These are phyloP conservation scores for Heimioporus sp. DNA, from an alignment of 768 basidiomycete species.

Conservation along the genomic window DNA sequence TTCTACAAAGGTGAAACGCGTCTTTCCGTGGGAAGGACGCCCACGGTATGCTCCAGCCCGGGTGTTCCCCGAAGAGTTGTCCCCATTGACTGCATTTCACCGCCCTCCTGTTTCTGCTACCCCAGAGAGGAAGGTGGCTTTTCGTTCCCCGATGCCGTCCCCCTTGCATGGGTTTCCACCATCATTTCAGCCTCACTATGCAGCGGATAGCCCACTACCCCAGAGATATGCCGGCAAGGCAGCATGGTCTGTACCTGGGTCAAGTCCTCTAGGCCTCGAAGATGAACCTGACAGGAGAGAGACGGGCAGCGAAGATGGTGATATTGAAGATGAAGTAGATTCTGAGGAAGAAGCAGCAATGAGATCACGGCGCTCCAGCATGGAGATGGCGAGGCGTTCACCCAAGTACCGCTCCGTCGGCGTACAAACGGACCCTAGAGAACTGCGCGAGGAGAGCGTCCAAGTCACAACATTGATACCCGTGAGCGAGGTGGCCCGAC, in stretches of 20 bases:
- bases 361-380: conserved; percentile 36
- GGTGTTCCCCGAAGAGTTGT: conserved; percentile 67
- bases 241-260: conserved; percentile 46
- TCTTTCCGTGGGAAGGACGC: conserved; percentile 96
- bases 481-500: conserved; percentile 12
- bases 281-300: conserved; percentile 45
- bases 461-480: conserved; percentile 45
- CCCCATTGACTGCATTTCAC: conserved; percentile 37
- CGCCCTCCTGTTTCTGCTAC: conserved; percentile 36
- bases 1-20: conserved; percentile 61
- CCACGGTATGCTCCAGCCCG: conserved; percentile 65
- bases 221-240: conserved; percentile 68
- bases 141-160: conserved; percentile 32
- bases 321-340: conserved; percentile 75
- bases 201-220: conserved; percentile 84
- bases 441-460: conserved; percentile 53
- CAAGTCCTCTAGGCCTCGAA: conserved; percentile 31
- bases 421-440: conserved; percentile 64
- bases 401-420: conserved; percentile 62
- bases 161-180: conserved; percentile 48
- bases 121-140: conserved; percentile 17
- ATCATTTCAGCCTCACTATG: conserved; percentile 68
- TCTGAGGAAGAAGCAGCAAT: conserved; percentile 41
- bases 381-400: conserved; percentile 15
- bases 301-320: conserved; percentile 76